Evolutionary conservation across 1,139 yeast genomes (phyloP), one percentile per base, ranked within the genome.

Genomic region (Kurtzmaniella quercitrusa): DNA sequence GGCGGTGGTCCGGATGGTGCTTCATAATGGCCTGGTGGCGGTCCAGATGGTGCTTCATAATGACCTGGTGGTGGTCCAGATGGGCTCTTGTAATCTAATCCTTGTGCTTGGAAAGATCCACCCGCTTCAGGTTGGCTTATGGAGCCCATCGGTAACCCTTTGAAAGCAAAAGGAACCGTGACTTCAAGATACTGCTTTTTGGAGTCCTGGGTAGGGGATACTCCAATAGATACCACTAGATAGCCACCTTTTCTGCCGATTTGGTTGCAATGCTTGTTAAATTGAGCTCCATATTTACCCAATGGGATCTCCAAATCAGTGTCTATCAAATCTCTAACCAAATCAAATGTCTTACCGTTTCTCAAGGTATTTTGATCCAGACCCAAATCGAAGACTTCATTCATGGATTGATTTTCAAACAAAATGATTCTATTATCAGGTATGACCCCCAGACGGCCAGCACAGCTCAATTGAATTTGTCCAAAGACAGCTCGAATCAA

Each of bases 191-290:
- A 14, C 14, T 43, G 39, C 16, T 15, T 31, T 2, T 34, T 34
- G 21, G 41, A 41, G 2, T 43, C 39, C 16, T 14, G 11, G 10
- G 41, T 23, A 11, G 41, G 2, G 6, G 43, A 25, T 5, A 43
- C 11, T 14, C 43, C 46, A 38, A 43, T 12, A n/a, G 14, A 11
- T 16, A 41, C 38, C 14, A 37, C 42, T 15, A 43, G 31, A 23
- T 36, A 31, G 3, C 46, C 46, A 18, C 39, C 39, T 14, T 19
- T 41, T 11, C 46, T 27, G 8, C 39, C 41, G 3, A 43, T 41
- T 7, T 43, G 46, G 34, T 38, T 39, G 23, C 46, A 41, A 29
- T 43, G 46, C 15, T 37, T 31, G 9, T 37, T 33, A 23, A 43
- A 43, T 16, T 41, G 39, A 11, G 46, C 46, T n/a, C 23, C 25